Percentiles rank a stretch among this genome's conserved stretches.
These are phyloP conservation scores for Tetracentron sinense DNA, from an alignment of 164 flowering plant genomes.

Conservation along the genomic window DNA sequence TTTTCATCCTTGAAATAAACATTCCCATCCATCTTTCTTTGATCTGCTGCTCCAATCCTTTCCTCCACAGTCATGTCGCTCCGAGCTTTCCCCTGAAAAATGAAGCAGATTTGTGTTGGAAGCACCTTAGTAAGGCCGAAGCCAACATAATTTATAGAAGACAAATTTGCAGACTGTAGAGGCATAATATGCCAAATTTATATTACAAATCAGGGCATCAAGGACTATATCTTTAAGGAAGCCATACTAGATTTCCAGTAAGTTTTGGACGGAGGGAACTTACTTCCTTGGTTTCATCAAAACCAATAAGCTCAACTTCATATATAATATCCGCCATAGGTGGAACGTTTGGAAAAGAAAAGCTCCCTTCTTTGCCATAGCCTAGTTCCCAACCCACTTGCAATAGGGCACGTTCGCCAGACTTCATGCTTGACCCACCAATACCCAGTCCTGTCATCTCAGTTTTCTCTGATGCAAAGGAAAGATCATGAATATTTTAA, in stretches of 20 bases:
- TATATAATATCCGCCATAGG: conserved; percentile 85
- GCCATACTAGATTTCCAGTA: neutral
- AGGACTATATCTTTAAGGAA: neutral
- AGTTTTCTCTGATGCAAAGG: conserved; percentile 63
- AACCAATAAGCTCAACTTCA: conserved; percentile 96
- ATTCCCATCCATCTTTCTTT: conserved; percentile 94
- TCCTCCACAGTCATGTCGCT: conserved; percentile 97
- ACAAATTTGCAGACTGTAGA: no score
- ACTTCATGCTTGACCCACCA: conserved; percentile 79
- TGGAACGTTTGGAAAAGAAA: conserved; percentile 98
- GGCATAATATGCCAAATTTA: neutral
- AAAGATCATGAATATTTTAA: neutral
- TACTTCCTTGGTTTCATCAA: conserved; percentile 94
- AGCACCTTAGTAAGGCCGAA: conserved; percentile 1
- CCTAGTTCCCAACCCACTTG: conserved; percentile 94
- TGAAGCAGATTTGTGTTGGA: neutral
- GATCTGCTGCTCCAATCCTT: conserved; percentile 87
- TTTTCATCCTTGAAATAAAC: conserved; percentile 78
- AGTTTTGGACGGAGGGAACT: conserved; percentile 19
- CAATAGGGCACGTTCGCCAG: conserved; percentile 84
- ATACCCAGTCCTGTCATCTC: conserved; percentile 81
- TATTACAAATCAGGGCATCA: neutral
- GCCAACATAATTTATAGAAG: neutral
- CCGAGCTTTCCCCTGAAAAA: conserved; percentile 78
- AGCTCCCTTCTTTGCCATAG: conserved; percentile 93